phyloP scores from a whole-genome alignment of 1,284 basidiomycete species.

The Chondrostereum purpureum region DNA sequence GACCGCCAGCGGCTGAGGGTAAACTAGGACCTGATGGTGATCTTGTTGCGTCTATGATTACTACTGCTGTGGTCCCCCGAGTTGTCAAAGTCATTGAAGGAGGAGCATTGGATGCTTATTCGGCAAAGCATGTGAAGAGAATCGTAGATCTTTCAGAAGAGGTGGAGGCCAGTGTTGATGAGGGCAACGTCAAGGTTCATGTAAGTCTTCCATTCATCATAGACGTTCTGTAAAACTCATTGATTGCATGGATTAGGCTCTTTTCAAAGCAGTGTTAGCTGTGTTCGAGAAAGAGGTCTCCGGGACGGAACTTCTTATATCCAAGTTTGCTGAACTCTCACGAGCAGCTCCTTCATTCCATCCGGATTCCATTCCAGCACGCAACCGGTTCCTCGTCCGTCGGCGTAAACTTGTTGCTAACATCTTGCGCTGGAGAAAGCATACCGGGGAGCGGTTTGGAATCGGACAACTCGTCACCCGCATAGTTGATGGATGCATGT shows the following conservation, averaged over 20 bases:
- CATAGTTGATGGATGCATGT: constrained; percentile 55
- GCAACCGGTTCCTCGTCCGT: constrained; percentile 65
- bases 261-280: constrained; percentile 58
- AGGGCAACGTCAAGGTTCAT: constrained; percentile 62
- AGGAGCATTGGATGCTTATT: constrained; percentile 81
- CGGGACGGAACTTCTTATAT: constrained; percentile 38
- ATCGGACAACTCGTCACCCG: constrained; percentile 50
- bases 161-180: constrained; percentile 71
- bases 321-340: constrained; percentile 27
- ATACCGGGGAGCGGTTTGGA: constrained; percentile 57
- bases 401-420: constrained; percentile 71
- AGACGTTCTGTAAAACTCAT: constrained; percentile 2
- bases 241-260: constrained; percentile 49
- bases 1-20: constrained; percentile 47
- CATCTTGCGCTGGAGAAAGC: constrained; percentile 71
- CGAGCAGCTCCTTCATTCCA: constrained; percentile 56
- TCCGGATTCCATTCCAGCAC: constrained; percentile 68
- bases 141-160: constrained; percentile 77
- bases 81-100: constrained; percentile 64
- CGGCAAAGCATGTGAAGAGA: constrained; percentile 55
- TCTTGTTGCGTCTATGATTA: constrained; percentile 83
- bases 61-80: constrained; percentile 75
- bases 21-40: constrained; percentile 80
- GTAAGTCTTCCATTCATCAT: constrained; percentile 33
- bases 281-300: constrained; percentile 55